phyloP scores from a whole-genome alignment of 352 stramenopile species.

The Phytophthora ohioensis region DNA sequence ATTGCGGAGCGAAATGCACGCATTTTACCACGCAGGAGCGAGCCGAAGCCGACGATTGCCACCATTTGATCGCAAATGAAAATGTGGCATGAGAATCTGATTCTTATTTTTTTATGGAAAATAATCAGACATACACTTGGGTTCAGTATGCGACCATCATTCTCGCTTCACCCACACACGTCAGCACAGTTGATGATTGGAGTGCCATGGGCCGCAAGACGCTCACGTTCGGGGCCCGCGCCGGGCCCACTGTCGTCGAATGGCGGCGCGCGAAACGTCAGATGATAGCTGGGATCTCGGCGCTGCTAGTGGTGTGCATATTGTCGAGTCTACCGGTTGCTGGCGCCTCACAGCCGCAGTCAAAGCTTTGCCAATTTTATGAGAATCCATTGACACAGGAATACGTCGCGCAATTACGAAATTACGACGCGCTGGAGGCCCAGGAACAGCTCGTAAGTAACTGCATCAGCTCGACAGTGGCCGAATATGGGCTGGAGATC shows the following conservation, averaged over 20 bases:
- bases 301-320: slow-evolving; percentile 15
- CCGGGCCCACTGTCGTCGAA: slow-evolving; percentile 4
- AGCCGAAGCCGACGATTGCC: slow-evolving; percentile 93
- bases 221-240: slow-evolving; percentile 17
- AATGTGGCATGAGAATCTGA: slow-evolving; percentile 19
- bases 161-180: slow-evolving; percentile 22
- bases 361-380: slow-evolving; percentile 47
- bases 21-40: slow-evolving; percentile 79
- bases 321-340: slow-evolving; percentile 2
- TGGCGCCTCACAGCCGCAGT: slow-evolving; percentile 18
- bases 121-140: slow-evolving; percentile 14
- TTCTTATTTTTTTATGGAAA: not conserved
- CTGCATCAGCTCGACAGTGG: slow-evolving; percentile 19
- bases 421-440: slow-evolving; percentile 35
- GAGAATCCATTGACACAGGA: slow-evolving; percentile 41
- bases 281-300: slow-evolving; percentile 16
- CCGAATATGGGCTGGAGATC: slow-evolving; percentile 40
- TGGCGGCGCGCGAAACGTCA: not conserved
- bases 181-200: slow-evolving; percentile 33
- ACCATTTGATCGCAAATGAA: slow-evolving; percentile 42
- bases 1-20: not conserved
- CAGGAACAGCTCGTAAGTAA: slow-evolving; percentile 51
- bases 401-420: slow-evolving; percentile 50
- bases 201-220: slow-evolving; percentile 23
- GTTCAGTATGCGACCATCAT: slow-evolving; percentile 27